Conservation (phyloP, 257 asterid species). For the Primulina eburnea region DNA sequence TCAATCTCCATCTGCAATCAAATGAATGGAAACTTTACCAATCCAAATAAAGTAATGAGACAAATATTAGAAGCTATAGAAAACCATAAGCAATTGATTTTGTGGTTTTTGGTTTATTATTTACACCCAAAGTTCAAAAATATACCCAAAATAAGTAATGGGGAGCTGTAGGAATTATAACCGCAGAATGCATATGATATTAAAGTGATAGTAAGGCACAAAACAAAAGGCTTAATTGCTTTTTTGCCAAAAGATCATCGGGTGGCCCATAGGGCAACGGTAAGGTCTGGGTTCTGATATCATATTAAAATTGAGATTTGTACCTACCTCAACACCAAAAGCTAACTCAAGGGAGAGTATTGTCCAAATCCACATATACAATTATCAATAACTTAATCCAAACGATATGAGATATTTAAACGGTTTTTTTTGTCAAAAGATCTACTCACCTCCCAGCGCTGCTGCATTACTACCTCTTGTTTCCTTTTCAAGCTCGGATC, state of each 20-base stretch:
- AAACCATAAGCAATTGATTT: constrained; percentile 5
- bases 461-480: constrained; percentile 47
- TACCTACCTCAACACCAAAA: too few relatives aligned
- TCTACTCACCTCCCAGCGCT: constrained; percentile 54
- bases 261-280: too few relatives aligned
- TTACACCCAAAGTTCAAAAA: neutral
- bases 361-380: too few relatives aligned
- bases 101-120: neutral
- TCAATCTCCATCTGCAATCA: constrained; percentile 82
- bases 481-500: constrained; percentile 56
- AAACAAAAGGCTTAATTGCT: neutral
- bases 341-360: too few relatives aligned
- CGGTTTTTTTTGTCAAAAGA: constrained; percentile 6
- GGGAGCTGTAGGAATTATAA: constrained; percentile 9
- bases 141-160: neutral
- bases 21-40: constrained; percentile 23
- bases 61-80: constrained; percentile 20
- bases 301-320: too few relatives aligned
- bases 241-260: constrained; percentile 14
- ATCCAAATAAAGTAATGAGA: constrained; percentile 14
- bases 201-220: neutral
- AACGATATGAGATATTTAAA: too few relatives aligned
- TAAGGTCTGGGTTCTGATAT: too few relatives aligned
- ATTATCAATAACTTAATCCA: too few relatives aligned
- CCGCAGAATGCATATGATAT: constrained; percentile 8